phyloP scores from a whole-genome alignment of 768 basidiomycete species.

The Psilocybe tampanensis region DNA sequence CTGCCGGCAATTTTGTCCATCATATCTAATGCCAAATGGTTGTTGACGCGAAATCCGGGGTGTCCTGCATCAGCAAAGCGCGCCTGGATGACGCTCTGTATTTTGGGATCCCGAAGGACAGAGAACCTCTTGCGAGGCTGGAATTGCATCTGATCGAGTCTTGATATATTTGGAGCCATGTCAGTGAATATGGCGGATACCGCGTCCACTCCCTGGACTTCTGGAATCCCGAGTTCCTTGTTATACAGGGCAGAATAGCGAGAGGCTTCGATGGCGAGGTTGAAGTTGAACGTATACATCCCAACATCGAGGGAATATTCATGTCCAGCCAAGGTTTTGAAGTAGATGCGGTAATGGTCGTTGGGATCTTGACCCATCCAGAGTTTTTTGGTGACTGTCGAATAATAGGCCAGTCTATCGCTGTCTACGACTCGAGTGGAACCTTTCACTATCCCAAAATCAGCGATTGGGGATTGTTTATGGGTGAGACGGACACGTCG shows the following conservation, averaged over 20 bases:
- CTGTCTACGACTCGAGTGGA: background rate
- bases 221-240: too few relatives aligned
- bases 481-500: background rate
- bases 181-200: background rate
- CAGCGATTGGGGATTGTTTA: background rate
- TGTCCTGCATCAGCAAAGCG: too few relatives aligned
- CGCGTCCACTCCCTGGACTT: background rate
- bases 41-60: background rate
- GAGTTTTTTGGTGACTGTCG: background rate
- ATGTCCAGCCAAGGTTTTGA: background rate
- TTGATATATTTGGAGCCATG: background rate
- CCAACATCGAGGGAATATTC: background rate
- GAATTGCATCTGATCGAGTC: background rate
- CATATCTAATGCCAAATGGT: background rate
- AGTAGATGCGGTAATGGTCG: slow-evolving; percentile 4
- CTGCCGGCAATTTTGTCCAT: background rate
- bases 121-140: background rate
- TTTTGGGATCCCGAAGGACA: background rate
- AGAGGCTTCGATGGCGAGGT: background rate
- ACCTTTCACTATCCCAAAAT: background rate
- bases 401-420: background rate
- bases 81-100: background rate
- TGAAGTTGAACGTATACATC: background rate
- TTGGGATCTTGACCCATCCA: background rate
- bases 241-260: background rate